Base-by-base conservation (phyloP, 1,139 yeast genomes). In the Nakaseomyces bracarensis region DNA sequence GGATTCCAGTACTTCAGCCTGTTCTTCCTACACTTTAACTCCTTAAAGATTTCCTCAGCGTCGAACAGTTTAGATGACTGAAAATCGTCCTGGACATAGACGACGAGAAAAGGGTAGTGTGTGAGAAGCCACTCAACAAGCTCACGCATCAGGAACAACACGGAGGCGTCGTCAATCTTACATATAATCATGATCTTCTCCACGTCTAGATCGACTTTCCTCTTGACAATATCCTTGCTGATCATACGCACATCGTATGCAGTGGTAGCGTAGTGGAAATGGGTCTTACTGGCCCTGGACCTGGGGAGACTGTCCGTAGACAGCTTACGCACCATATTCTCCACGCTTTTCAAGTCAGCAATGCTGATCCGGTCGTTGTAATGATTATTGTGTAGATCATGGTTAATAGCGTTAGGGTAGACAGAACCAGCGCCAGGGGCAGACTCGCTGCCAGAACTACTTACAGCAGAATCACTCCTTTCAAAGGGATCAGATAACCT, bases 201-300 rank as follows among this genome's bases (percentile, higher is more conserved):
- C 11, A 82, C 79, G 45, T 82, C 80, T 26, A 85, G 63, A 50
- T 79, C 79, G 36, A 85, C 80, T 2, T 85, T 79, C 7, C 94
- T 86, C 52, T 77, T 74, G 38, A 84, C 74, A 34, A 85, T 67
- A 58, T 82, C 82, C 51, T 80, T 79, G 19, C 89, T 86, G 45
- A 85, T 68, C 68, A 82, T 74, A 39, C 95, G 70, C 3, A 85
- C 94, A 3, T 91, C 91, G 52, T 85, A 83, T 5, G 94, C 95
- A 1, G 95, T 84, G 56, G 84, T 84, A 3, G 91, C 84, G 52
- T 80, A 65, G 54, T 80, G 82, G 3, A 83, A 77, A 60, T 82
- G 89, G 1, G 85, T 77, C 46, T 72, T 73, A 23, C 48, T 51
- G 4, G 56, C 20, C 38, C 38, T 46, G 14, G 44, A 42, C 26